Conservation (phyloP, 805 yeast species). For the Candida sonorensis region DNA sequence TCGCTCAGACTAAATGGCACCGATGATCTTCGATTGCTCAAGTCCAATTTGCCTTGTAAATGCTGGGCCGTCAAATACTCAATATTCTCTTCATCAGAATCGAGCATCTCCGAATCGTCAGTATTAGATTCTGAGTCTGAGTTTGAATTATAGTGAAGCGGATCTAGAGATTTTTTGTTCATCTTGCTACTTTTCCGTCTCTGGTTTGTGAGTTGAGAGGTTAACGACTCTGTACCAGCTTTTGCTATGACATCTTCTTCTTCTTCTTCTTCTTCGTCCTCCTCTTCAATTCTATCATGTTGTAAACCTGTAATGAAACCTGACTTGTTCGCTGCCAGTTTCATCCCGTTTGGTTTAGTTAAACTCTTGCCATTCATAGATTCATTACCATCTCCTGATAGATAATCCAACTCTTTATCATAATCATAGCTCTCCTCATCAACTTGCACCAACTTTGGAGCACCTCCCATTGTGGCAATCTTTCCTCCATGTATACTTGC, state of each 20-base stretch:
- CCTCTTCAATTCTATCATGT: slow-evolving; percentile 19
- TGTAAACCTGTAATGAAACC: slow-evolving; percentile 16
- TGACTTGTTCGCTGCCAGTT: slow-evolving; percentile 10
- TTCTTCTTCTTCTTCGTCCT: slow-evolving; percentile 11
- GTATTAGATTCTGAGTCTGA: slow-evolving; percentile 7
- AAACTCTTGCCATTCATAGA: too few relatives aligned
- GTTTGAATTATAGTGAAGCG: slow-evolving; percentile 4
- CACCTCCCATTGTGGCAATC: slow-evolving; percentile 22
- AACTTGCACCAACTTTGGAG: slow-evolving; percentile 21
- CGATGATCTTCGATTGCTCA: slow-evolving; percentile 5
- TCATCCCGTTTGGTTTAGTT: too few relatives aligned
- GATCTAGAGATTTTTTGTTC: slow-evolving; percentile 3
- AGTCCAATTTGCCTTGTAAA: slow-evolving; percentile 13
- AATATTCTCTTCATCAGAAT: slow-evolving; percentile 28
- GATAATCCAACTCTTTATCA: slow-evolving; percentile 11
- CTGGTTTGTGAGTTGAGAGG: neutral
- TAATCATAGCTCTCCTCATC: slow-evolving; percentile 21
- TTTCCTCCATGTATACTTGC: slow-evolving; percentile 28
- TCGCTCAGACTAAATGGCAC: slow-evolving; percentile 5
- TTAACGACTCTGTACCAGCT: neutral
- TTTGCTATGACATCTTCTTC: slow-evolving; percentile 1
- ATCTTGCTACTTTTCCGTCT: neutral
- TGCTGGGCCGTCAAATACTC: slow-evolving; percentile 21
- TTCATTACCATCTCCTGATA: too few relatives aligned
- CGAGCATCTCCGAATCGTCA: slow-evolving; percentile 22